Percentiles rank a stretch among this genome's conserved stretches.
phyloP scores from a whole-genome alignment of 2,329 filamentous ascomycete species.

The Diaporthe helianthi region DNA sequence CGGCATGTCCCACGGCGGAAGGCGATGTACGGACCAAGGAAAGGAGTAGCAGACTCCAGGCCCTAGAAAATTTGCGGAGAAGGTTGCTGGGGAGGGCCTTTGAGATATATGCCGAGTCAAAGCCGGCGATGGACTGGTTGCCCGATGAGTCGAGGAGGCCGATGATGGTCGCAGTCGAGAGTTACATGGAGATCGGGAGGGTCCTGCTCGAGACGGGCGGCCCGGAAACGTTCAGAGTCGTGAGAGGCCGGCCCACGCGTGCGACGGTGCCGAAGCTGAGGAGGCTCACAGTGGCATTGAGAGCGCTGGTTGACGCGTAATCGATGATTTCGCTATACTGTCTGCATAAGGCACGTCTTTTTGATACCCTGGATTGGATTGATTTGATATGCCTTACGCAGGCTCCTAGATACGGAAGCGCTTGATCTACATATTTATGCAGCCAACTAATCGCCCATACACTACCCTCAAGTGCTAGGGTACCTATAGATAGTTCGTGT shows the following conservation, averaged over 20 bases:
- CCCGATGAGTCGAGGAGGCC: conserved; percentile 63
- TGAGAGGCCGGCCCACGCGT: conserved; percentile 31
- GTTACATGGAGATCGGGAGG: conserved; percentile 39
- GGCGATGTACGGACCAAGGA: neutral
- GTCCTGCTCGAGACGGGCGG: conserved; percentile 33
- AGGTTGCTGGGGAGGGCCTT: conserved; percentile 68
- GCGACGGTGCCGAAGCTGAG: conserved; percentile 36
- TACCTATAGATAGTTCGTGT: no score
- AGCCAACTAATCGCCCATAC: neutral
- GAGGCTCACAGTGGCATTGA: conserved; percentile 35
- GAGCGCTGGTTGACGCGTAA: conserved; percentile 33
- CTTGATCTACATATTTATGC: neutral
- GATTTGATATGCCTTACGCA: neutral
- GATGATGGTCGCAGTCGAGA: conserved; percentile 39
- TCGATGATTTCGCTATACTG: neutral
- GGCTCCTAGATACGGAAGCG: neutral
- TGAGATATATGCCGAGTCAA: conserved; percentile 61
- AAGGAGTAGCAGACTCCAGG: neutral
- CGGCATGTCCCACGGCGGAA: conserved; percentile 35
- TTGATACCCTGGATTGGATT: conserved; percentile 12
- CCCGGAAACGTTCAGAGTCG: neutral
- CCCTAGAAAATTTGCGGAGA: conserved; percentile 54
- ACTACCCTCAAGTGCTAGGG: no score
- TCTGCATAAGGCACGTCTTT: neutral
- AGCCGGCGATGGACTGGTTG: conserved; percentile 65